Conservation (phyloP, 2,329 filamentous ascomycete genomes). For the Colletotrichum tabaci region DNA sequence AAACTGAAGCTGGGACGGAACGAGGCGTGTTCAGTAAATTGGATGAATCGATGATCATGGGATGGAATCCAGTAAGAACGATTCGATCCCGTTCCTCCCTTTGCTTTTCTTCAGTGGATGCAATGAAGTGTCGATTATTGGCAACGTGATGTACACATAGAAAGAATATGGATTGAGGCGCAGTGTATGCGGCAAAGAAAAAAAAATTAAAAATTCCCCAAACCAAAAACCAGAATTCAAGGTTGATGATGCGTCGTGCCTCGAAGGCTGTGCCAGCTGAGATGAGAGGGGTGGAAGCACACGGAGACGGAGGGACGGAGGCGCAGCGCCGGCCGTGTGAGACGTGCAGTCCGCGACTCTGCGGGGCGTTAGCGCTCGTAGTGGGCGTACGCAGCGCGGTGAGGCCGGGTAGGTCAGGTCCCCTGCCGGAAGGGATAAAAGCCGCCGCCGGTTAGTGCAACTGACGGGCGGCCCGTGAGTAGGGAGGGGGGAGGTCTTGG, state of each 20-base stretch:
- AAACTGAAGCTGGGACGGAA: conserved; percentile 11
- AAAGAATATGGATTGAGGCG: background rate
- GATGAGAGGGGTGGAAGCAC: background rate
- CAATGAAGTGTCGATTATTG: background rate
- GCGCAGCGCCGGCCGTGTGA: conserved; percentile 14
- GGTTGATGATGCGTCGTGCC: conserved; percentile 3
- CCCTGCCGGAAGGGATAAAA: conserved; percentile 22
- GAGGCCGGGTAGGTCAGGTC: conserved; percentile 20
- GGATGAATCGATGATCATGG: background rate
- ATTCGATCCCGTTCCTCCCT: too few relatives aligned
- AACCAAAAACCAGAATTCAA: too few relatives aligned
- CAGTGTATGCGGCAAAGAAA: background rate
- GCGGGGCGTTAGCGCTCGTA: conserved; percentile 29
- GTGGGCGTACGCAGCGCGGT: conserved; percentile 27
- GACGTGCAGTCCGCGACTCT: conserved; percentile 16
- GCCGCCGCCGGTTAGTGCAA: background rate
- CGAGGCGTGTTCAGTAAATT: background rate
- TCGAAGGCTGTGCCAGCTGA: conserved; percentile 26
- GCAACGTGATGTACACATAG: too few relatives aligned
- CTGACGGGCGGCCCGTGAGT: background rate
- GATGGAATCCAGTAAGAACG: background rate
- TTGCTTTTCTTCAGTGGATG: background rate
- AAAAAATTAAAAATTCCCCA: too few relatives aligned
- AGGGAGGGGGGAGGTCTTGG: background rate
- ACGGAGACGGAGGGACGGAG: conserved; percentile 30